These are phyloP conservation scores for Trichoderma atrobrunneum DNA, from an alignment of 2,329 filamentous ascomycete genomes.

Conservation along the genomic window DNA sequence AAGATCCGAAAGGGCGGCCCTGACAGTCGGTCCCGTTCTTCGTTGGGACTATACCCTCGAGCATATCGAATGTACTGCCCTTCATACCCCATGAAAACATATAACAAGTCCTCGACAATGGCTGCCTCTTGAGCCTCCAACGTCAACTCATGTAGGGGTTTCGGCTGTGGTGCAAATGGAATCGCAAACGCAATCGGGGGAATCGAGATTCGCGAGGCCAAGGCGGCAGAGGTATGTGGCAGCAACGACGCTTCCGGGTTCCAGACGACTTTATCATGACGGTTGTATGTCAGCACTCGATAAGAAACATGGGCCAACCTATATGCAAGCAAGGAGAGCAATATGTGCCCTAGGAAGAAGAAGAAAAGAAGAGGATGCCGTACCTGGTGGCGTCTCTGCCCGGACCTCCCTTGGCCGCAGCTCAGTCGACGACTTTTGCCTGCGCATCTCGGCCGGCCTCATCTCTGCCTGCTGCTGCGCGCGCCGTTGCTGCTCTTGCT, in stretches of 20 bases:
- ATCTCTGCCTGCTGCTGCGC: constrained; percentile 39
- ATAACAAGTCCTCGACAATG: constrained; percentile 86
- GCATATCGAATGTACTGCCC: constrained; percentile 93
- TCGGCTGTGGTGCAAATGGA: constrained; percentile 64
- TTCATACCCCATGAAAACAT: constrained; percentile 97
- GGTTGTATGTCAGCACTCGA: neutral
- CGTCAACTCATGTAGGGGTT: constrained; percentile 69
- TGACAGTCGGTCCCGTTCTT: constrained; percentile 81
- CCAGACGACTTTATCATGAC: constrained; percentile 55
- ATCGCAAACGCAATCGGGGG: constrained; percentile 76
- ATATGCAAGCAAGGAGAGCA: neutral
- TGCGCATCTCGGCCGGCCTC: constrained; percentile 37
- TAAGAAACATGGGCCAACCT: neutral
- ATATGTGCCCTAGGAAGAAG: neutral
- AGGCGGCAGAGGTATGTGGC: constrained; percentile 64
- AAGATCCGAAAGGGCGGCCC: constrained; percentile 79
- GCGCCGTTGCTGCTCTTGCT: constrained; percentile 45
- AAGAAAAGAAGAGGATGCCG: constrained; percentile 15
- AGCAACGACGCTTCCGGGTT: constrained; percentile 75
- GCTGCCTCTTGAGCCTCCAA: constrained; percentile 81
- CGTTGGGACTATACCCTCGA: constrained; percentile 75
- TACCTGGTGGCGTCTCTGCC: constrained; percentile 51
- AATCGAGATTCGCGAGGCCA: constrained; percentile 62
- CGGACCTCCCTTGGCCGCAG: constrained; percentile 44
- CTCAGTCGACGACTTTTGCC: constrained; percentile 45